These are phyloP conservation scores for Schwanniomyces sp. DNA, from an alignment of 805 yeast genomes.

Conservation along the genomic window DNA sequence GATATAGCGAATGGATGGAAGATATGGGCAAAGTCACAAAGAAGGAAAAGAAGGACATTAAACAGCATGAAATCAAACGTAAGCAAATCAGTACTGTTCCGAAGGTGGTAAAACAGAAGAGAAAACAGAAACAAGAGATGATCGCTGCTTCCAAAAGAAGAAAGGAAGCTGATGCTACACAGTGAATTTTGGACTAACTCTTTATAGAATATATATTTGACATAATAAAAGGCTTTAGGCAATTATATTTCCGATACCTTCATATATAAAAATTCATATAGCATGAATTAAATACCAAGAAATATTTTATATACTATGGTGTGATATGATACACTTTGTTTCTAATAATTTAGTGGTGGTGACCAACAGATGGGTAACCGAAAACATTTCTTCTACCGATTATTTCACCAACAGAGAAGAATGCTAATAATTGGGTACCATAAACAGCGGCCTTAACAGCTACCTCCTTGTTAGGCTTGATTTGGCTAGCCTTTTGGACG, in stretches of 20 bases:
- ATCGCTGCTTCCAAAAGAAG: conserved; percentile 71
- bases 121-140: conserved; percentile 66
- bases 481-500: conserved; percentile 43
- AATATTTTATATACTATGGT: neutral
- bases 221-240: conserved; percentile 1
- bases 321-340: neutral
- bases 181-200: neutral
- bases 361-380: conserved; percentile 75
- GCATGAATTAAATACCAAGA: conserved; percentile 1
- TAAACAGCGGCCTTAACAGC: conserved; percentile 68
- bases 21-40: conserved; percentile 63
- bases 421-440: conserved; percentile 82
- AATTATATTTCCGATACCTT: conserved; percentile 1
- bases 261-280: neutral
- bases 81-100: conserved; percentile 85
- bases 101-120: conserved; percentile 59
- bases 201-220: conserved; percentile 1
- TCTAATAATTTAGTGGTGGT: conserved; percentile 19
- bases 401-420: conserved; percentile 93
- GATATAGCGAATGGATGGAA: conserved; percentile 80
- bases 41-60: conserved; percentile 60
- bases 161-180: conserved; percentile 26
- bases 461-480: conserved; percentile 54
- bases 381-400: conserved; percentile 93
- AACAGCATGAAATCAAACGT: conserved; percentile 60